phyloP scores from a whole-genome alignment of 768 basidiomycete genomes.

The Ramaria sp. region DNA sequence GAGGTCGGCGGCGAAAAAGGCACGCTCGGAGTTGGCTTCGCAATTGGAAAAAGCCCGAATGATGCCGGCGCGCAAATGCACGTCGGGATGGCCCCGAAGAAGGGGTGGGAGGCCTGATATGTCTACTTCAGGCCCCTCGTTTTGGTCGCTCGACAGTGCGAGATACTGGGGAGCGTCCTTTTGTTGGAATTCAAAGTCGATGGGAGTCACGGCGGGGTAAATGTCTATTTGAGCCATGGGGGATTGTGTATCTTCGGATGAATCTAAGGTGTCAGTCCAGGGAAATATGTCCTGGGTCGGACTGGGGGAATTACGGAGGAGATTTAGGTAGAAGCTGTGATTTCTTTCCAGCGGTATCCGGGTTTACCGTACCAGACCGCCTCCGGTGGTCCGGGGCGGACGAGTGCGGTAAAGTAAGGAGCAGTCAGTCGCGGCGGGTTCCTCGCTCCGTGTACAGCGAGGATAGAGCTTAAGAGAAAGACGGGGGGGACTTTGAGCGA shows the following conservation, averaged over 20 bases:
- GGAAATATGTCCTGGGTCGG: constrained; percentile 15
- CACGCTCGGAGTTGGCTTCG: constrained; percentile 71
- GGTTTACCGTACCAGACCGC: constrained; percentile 68
- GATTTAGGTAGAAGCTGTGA: not conserved
- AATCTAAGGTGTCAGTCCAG: not conserved
- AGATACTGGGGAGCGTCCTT: not conserved
- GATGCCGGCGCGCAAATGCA: constrained; percentile 70
- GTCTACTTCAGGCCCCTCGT: constrained; percentile 25
- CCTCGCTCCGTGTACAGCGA: constrained; percentile 67
- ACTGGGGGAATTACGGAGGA: constrained; percentile 14
- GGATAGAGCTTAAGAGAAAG: constrained; percentile 25
- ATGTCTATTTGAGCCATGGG: constrained; percentile 11
- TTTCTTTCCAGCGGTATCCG: constrained; percentile 25
- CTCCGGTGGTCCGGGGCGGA: constrained; percentile 51
- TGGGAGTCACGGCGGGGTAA: constrained; percentile 18
- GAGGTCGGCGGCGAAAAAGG: constrained; percentile 95
- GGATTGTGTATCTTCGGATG: not conserved
- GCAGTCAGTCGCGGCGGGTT: constrained; percentile 47
- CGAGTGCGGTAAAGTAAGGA: constrained; percentile 39
- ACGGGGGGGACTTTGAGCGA: not conserved
- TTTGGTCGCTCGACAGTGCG: not conserved
- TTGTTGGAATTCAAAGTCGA: constrained; percentile 19
- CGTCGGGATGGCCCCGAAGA: constrained; percentile 53
- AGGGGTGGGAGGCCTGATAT: constrained; percentile 61
- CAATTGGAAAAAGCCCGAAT: constrained; percentile 49